Evolutionary conservation across 441 rosid species (phyloP).

Genomic region (Hura crepitans): DNA sequence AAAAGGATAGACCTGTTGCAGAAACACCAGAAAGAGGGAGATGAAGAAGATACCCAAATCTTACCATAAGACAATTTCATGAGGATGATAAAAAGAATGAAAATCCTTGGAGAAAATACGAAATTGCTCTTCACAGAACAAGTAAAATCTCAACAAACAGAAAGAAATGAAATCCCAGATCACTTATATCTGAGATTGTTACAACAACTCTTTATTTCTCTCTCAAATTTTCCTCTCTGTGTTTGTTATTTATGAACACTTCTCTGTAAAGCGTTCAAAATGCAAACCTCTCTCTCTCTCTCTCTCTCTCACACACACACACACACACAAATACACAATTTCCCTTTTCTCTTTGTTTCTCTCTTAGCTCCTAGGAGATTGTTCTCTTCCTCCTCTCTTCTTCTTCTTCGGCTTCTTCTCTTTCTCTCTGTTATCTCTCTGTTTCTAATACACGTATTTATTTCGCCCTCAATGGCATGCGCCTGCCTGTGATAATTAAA

Average conservation of each 20-base stretch:
- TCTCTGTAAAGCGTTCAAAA: neutral
- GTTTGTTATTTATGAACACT: neutral
- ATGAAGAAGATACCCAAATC: conserved; percentile 9
- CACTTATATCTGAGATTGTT: conserved; percentile 2
- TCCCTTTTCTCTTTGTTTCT: neutral
- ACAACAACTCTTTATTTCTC: conserved; percentile 4
- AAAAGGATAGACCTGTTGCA: neutral
- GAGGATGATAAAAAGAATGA: neutral
- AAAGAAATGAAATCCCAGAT: conserved; percentile 18
- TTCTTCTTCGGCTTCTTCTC: neutral
- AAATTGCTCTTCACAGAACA: neutral
- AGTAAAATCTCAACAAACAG: neutral
- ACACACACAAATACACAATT: neutral
- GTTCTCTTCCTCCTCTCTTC: neutral
- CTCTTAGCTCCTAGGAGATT: neutral
- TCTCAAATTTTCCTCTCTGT: neutral
- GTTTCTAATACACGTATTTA: conserved; percentile 8
- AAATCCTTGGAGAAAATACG: neutral
- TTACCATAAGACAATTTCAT: conserved; percentile 29
- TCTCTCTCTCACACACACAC: neutral
- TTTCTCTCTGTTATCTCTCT: neutral
- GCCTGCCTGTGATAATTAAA: conserved; percentile 2
- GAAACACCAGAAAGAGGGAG: neutral
- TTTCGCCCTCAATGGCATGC: neutral
- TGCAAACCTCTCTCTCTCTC: neutral